Evolutionary conservation across 805 yeast genomes (phyloP), one percentile per base, ranked within the genome.

Genomic region (Pichia kluyveri): DNA sequence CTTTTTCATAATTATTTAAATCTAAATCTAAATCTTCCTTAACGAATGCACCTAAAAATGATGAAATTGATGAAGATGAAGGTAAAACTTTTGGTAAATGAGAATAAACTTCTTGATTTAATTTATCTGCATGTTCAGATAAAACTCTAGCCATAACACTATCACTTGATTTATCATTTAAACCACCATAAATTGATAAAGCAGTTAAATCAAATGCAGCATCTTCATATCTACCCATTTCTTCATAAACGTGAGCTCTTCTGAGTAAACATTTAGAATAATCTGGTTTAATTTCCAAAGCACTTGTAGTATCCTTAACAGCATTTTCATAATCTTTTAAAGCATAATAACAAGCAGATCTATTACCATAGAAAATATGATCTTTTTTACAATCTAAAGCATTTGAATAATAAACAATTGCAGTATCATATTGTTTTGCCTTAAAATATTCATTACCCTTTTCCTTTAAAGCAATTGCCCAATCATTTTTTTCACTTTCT

Each of bases 311-410:
- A 65, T 89, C 96, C 56, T 80, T 86, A 54, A 93, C 76, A 42
- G 90, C 96, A 63, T 88, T 83, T 58, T 86, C 88, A 63, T 79
- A 81, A 53, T 89, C 79, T 54, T 81, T 78, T 56, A 86, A 71
- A 9, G 95, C 87, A 45, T 90, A 85, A 69, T 86, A 86, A 69
- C 96, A 91, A 17, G 99, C 99, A 30, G 98, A 89, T 69, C 97
- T 82, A 73, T 93, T 93, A 52, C 97, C 88, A 70, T 83, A 91
- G 70, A 77, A 93, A 36, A 90, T 85, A 6, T 97, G 89, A 67
- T 93, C 97, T 56, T 74, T 68, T 62, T 83, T 83, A 61, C 87
- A 73, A 47, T 72, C 63, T 56, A 93, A 72, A 11, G 99, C 98
- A 49, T 77, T 79, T 40, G 86, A 66, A 71, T 93, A 93, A 66